phyloP scores from a whole-genome alignment of 805 yeast genomes.

The Danielia oregonensis region DNA sequence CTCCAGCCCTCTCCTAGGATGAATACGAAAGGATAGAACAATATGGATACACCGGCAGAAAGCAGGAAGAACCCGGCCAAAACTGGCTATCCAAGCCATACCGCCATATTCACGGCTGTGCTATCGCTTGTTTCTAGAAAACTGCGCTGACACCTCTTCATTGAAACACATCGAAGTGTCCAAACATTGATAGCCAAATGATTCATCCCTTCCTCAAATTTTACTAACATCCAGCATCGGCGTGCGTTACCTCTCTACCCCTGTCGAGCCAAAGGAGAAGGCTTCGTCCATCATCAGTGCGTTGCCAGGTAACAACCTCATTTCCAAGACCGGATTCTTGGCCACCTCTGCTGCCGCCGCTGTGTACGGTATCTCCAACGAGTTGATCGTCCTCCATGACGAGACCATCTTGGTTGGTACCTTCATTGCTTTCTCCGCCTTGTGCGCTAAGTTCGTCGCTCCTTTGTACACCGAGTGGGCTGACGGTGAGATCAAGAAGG shows the following conservation, averaged over 20 bases:
- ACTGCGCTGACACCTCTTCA: too few species aligned
- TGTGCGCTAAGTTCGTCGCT: conserved; percentile 82
- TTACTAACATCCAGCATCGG: conserved; percentile 49
- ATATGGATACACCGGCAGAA: too few species aligned
- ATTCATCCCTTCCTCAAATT: not conserved
- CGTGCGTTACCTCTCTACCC: conserved; percentile 63
- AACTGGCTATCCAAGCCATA: too few species aligned
- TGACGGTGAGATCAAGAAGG: conserved; percentile 75
- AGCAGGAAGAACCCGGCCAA: too few species aligned
- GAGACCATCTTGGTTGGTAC: conserved; percentile 84
- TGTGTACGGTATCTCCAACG: conserved; percentile 89
- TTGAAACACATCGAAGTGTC: too few species aligned
- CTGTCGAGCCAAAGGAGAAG: conserved; percentile 83
- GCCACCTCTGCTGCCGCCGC: conserved; percentile 96
- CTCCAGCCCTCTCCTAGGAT: too few species aligned
- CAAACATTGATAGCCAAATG: too few species aligned
- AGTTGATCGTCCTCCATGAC: conserved; percentile 88
- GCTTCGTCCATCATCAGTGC: conserved; percentile 88
- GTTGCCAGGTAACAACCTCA: conserved; percentile 82
- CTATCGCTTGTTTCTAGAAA: too few species aligned
- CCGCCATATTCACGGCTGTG: too few species aligned
- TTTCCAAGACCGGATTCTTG: conserved; percentile 91
- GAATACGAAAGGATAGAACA: too few species aligned
- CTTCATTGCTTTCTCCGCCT: conserved; percentile 70
- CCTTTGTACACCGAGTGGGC: conserved; percentile 97